Evolutionary conservation across 306 rosid species (phyloP), one percentile per base, ranked within the genome.

Genomic region (Pachyrhizus erosus): DNA sequence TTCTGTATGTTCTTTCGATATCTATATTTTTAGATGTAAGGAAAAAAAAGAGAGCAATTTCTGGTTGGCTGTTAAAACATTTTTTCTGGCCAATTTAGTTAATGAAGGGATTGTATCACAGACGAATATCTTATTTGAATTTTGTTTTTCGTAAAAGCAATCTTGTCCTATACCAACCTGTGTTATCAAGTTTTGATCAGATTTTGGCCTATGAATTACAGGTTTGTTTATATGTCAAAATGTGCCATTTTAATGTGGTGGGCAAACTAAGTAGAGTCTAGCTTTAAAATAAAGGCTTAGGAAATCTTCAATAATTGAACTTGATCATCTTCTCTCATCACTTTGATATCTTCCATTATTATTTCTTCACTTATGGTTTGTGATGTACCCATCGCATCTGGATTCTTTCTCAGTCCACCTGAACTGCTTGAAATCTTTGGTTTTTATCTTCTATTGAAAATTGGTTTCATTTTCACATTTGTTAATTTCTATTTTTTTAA

Each of bases 231-330:
- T 65, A 26, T 51, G 24, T 33, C 18, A 26, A 60, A 62, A 69
- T 7, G 15, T 11, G 18, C 27, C 69, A 65, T 82, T 55, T 31
- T 39, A 33, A 17, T 65, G 3, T 65, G 69, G 69, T 62, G 34
- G 3, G 26, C 48, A 40, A 82, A 39, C 39, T 27, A 45, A 62
- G 42, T 52, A 52, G 33, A 27, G 81, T 75, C 33, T 17, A 52
- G 23, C 70, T 79, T 79, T 45, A 55, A 73, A 84, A 57, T 45
- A 73, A 20, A 18, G 49, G 9, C 78, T 55, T 57, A 14, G 24
- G 13, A 33, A 70, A 29, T 48, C 54, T 84, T 51, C 13, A 11
- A 65, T 68, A 46, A 55, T 42, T 18, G 27, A 83, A 76, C 34
- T 1, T 11, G 12, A 45, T 76, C 29, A 39, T 8, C 61, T 82